Conservation (phyloP, 78 protist genomes). For the Protostelium mycophagum region DNA sequence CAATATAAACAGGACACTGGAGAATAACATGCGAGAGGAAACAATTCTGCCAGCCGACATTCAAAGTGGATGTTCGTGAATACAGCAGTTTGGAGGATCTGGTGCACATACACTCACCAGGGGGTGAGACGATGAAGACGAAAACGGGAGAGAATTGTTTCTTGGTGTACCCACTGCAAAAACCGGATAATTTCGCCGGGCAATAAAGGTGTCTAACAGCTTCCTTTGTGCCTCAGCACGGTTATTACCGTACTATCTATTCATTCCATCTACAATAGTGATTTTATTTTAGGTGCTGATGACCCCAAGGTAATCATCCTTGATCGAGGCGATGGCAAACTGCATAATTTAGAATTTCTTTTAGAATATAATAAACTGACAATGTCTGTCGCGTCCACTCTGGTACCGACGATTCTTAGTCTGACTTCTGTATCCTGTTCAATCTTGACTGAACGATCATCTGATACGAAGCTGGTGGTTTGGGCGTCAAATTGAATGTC, state of each 20-base stretch:
- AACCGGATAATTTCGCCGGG: too few species aligned
- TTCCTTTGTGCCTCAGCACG: too few species aligned
- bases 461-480: slow-evolving; percentile 45
- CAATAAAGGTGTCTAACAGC: too few species aligned
- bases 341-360: background rate
- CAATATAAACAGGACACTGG: background rate
- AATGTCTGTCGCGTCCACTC: slow-evolving; percentile 53
- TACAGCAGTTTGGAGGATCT: background rate
- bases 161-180: background rate
- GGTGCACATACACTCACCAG: background rate
- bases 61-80: background rate
- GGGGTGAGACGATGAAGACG: background rate
- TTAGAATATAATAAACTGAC: slow-evolving; percentile 8
- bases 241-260: too few species aligned
- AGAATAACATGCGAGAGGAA: background rate
- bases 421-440: slow-evolving; percentile 53
- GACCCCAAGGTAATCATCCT: slow-evolving; percentile 60
- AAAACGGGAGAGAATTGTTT: background rate
- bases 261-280: too few species aligned
- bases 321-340: slow-evolving; percentile 65
- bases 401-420: slow-evolving; percentile 48
- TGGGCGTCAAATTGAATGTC: slow-evolving; percentile 51
- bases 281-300: too few species aligned
- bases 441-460: slow-evolving; percentile 37
- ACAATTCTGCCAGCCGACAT: background rate